Evolutionary conservation across 345 rosid genomes (phyloP), one percentile per base, ranked within the genome.

Genomic region (Acer negundo): DNA sequence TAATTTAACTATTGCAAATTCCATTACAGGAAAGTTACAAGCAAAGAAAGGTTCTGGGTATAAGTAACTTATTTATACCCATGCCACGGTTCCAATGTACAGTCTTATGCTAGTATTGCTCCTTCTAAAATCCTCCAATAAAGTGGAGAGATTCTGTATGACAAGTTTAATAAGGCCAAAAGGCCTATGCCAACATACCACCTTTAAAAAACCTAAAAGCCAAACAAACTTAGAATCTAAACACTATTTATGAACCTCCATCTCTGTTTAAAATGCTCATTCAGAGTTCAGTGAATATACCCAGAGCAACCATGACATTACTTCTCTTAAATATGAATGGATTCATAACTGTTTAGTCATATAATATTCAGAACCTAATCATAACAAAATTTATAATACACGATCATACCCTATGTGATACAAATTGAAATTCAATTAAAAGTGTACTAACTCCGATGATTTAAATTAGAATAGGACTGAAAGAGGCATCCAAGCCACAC

Each of bases 71-170:
- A 58, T 58, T 6, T 58, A 58, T 58, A 58, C 9, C n/a, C 62
- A 6, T 58, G 49, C 0, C 1, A 58, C 12, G 22, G 63, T 9
- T 59, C 63, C 12, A 59, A 59, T 20, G 63, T 20, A 59, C 24
- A 19, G 23, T 20, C 23, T 8, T 22, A 59, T 19, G 63, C 26
- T 59, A 59, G 63, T 59, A 22, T 59, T 20, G 26, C 58, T 56
- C 65, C 75, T 10, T 38, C n/a, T 56, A 58, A 49, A 58, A 56
- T 72, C 7, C 15, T 62, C 28, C 55, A 22, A 42, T 73, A 42
- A 59, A 59, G 20, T 38, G 38, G 67, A 42, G 38, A 38, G 10
- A 72, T 42, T 72, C n/a, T 15, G 74, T 10, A 47, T 24, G 13
- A 24, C 22, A 69, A 49, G 28, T 49, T 40, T 20, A 8, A 56